Conservation (phyloP, 768 basidiomycete species). For the Lentinula lateritia region DNA sequence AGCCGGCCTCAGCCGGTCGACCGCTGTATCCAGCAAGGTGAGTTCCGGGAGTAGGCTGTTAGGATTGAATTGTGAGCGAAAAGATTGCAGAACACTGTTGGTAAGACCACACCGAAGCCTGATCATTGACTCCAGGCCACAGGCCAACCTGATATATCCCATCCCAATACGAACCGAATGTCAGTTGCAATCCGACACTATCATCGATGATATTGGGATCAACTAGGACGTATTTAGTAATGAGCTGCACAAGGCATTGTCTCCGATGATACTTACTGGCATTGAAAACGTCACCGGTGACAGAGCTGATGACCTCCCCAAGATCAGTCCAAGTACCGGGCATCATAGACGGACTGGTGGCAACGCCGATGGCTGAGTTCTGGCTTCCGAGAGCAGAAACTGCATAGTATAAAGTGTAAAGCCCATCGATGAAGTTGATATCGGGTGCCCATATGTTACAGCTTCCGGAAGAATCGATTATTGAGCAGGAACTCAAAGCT, state of each 20-base stretch:
- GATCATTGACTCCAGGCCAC: slow-evolving; percentile 10
- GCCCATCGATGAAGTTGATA: not conserved
- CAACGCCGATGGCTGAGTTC: slow-evolving; percentile 2
- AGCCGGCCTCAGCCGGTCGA: slow-evolving; percentile 8
- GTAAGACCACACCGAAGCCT: slow-evolving; percentile 8
- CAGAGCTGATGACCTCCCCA: not conserved
- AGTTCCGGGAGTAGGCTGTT: slow-evolving; percentile 8
- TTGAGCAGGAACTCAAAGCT: not conserved
- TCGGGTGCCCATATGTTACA: slow-evolving; percentile 2
- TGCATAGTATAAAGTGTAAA: slow-evolving; percentile 4
- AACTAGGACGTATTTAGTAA: not conserved
- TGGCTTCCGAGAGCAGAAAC: not conserved
- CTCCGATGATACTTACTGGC: not conserved
- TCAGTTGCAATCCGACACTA: not conserved
- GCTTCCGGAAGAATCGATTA: not conserved
- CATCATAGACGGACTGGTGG: slow-evolving; percentile 3
- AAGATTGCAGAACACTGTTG: not conserved
- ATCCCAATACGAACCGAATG: slow-evolving; percentile 3
- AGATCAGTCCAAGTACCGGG: slow-evolving; percentile 6
- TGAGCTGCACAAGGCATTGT: not conserved
- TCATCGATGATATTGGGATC: slow-evolving; percentile 5
- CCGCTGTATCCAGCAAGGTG: slow-evolving; percentile 10
- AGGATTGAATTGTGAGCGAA: not conserved
- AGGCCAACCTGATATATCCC: slow-evolving; percentile 3
- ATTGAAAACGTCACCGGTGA: not conserved